Base-by-base conservation (phyloP, 2,329 filamentous ascomycete genomes). In the Cladophialophora carrionii region DNA sequence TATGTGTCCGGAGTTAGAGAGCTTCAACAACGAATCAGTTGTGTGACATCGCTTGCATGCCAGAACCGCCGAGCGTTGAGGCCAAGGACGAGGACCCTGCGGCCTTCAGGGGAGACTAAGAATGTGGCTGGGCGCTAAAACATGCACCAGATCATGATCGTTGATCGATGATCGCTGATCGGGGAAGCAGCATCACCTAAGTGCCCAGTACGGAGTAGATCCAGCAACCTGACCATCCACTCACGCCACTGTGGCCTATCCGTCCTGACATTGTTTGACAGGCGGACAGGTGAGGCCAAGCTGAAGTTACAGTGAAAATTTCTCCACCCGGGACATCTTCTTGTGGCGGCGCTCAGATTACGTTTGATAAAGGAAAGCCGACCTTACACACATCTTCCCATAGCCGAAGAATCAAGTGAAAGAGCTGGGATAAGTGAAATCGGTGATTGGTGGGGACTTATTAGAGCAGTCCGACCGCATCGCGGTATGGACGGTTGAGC, bases 11-110 rank as follows among this genome's bases (percentile, higher is more conserved):
- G n/a, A n/a, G n/a, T n/a, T 8, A 54, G 8, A 9, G 52, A 14
- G 52, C 52, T 54, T 34, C 52, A 22, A 17, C 29, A 51, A 29
- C 14, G 31, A 10, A 43, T 7, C 7, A 22, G 54, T 60, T 63
- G 59, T 66, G 64, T 49, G 55, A 63, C 64, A 24, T 65, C 63
- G 63, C 37, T 49, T 62, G 63, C 63, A 57, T 51, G 55, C 37
- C 20, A 60, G 26, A 48, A 43, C 17, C 37, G 17, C 37, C n/a
- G 37, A n/a, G 37, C 37, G 17, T 17, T 17, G 17, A 22, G 61
- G 54, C 31, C 26, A 6, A 52, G 55, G 24, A 60, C 62, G 62
- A 55, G 34, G 43, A 55, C 52, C 37, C 52, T 32, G 52, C 29
- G n/a, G 52, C 8, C 24, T 48, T 34, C 31, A 49, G 24, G 34